phyloP scores from a whole-genome alignment of 306 rosid genomes.

The Luffa aegyptiaca region DNA sequence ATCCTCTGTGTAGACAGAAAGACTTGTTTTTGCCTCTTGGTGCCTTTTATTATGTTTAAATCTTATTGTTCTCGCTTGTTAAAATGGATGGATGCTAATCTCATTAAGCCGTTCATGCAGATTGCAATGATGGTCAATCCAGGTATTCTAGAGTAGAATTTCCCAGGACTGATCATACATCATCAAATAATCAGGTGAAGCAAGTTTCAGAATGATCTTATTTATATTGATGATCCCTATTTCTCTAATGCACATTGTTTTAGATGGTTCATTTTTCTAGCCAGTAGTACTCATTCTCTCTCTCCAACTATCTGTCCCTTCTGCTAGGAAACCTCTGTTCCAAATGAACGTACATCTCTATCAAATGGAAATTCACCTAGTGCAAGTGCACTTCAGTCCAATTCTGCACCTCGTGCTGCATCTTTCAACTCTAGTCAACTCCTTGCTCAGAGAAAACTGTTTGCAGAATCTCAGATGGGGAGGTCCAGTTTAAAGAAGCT shows the following conservation, averaged over 20 bases:
- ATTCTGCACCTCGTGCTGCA: conserved; percentile 21
- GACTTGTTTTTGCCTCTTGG: neutral
- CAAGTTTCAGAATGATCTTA: conserved; percentile 10
- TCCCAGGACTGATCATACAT: conserved; percentile 41
- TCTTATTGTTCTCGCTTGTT: conserved; percentile 9
- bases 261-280: neutral
- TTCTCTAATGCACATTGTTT: neutral
- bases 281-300: neutral
- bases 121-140: conserved; percentile 54
- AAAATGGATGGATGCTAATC: neutral
- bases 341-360: conserved; percentile 9
- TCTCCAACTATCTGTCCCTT: conserved; percentile 10
- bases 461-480: conserved; percentile 55
- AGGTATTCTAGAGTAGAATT: conserved; percentile 52
- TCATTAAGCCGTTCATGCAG: conserved; percentile 24
- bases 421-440: conserved; percentile 45
- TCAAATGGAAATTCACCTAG: conserved; percentile 27
- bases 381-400: conserved; percentile 24
- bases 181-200: conserved; percentile 48
- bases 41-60: neutral
- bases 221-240: neutral
- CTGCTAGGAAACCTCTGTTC: conserved; percentile 3
- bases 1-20: neutral
- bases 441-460: conserved; percentile 46
- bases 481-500: conserved; percentile 83